These are phyloP conservation scores for Curvularia sp. DNA, from an alignment of 2,329 filamentous ascomycete genomes.

Conservation along the genomic window DNA sequence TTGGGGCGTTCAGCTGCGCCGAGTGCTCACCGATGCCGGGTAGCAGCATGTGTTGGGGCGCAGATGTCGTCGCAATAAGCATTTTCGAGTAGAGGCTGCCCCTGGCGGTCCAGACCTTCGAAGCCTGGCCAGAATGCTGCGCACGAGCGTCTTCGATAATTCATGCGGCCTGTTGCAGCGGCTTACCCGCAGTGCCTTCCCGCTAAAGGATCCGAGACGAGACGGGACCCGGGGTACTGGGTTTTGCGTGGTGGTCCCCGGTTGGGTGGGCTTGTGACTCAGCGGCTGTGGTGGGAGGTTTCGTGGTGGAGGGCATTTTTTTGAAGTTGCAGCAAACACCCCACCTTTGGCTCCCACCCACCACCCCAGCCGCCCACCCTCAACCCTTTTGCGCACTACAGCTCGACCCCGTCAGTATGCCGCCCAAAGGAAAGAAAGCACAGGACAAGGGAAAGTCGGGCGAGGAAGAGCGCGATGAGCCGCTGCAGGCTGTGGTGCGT, in stretches of 20 bases:
- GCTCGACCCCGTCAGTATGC: slow-evolving; percentile 45
- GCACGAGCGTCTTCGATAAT: slow-evolving; percentile 29
- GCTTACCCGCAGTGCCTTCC: slow-evolving; percentile 36
- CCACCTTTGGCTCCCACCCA: slow-evolving; percentile 20
- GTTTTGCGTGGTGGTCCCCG: slow-evolving; percentile 22
- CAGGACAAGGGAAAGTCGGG: slow-evolving; percentile 50
- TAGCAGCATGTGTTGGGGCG: neutral
- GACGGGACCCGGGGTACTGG: slow-evolving; percentile 25
- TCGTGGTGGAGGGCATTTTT: slow-evolving; percentile 19
- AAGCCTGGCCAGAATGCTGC: slow-evolving; percentile 23
- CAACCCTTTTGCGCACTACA: slow-evolving; percentile 13
- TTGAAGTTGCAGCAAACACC: slow-evolving; percentile 15
- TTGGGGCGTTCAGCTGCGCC: neutral
- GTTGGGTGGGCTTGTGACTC: slow-evolving; percentile 23
- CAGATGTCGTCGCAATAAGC: slow-evolving; percentile 47
- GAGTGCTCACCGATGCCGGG: neutral
- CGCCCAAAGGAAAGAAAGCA: slow-evolving; percentile 57
- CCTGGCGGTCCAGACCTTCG: slow-evolving; percentile 40
- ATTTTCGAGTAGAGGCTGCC: slow-evolving; percentile 32
- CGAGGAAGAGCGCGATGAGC: slow-evolving; percentile 67
- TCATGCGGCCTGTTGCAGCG: slow-evolving; percentile 25
- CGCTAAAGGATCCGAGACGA: slow-evolving; percentile 33
- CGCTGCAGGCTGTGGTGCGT: slow-evolving; percentile 68
- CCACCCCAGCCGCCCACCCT: slow-evolving; percentile 16
- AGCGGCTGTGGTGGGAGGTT: slow-evolving; percentile 19